Evolutionary conservation across 768 basidiomycete species (phyloP).

Genomic region (Myochromella boudieri): DNA sequence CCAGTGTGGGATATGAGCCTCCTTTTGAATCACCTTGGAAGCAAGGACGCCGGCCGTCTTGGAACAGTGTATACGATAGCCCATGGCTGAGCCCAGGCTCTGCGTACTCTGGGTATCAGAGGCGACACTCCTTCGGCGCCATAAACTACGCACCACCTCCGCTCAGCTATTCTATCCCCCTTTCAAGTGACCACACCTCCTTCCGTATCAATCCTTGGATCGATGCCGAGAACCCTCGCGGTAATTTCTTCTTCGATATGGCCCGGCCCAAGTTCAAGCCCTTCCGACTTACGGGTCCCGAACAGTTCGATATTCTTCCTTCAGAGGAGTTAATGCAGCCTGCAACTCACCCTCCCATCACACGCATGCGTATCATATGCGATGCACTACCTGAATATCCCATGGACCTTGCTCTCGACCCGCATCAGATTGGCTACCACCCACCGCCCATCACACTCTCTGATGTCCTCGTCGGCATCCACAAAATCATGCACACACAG

Average conservation of each 20-base stretch:
- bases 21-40: neutral
- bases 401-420: slow-evolving; percentile 46
- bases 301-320: slow-evolving; percentile 37
- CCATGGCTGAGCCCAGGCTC: slow-evolving; percentile 1
- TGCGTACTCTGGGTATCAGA: neutral
- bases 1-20: neutral
- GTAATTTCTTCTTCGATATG: slow-evolving; percentile 57
- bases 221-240: slow-evolving; percentile 46
- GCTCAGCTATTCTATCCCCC: no score
- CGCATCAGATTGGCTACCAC: slow-evolving; percentile 23
- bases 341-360: slow-evolving; percentile 56
- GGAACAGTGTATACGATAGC: neutral
- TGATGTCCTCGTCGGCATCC: slow-evolving; percentile 55
- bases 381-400: slow-evolving; percentile 61
- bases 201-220: slow-evolving; percentile 49
- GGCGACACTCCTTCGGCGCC: slow-evolving; percentile 14
- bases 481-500: slow-evolving; percentile 43
- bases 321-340: slow-evolving; percentile 46
- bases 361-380: slow-evolving; percentile 54
- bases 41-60: slow-evolving; percentile 10
- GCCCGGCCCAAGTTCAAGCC: slow-evolving; percentile 47
- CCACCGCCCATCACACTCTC: slow-evolving; percentile 50
- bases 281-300: slow-evolving; percentile 34
- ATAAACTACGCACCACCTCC: slow-evolving; percentile 23
- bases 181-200: neutral